Evolutionary conservation across 495 filamentous ascomycete genomes (phyloP), one percentile per base, ranked within the genome.

Genomic region (Lasiosphaeria hispida): DNA sequence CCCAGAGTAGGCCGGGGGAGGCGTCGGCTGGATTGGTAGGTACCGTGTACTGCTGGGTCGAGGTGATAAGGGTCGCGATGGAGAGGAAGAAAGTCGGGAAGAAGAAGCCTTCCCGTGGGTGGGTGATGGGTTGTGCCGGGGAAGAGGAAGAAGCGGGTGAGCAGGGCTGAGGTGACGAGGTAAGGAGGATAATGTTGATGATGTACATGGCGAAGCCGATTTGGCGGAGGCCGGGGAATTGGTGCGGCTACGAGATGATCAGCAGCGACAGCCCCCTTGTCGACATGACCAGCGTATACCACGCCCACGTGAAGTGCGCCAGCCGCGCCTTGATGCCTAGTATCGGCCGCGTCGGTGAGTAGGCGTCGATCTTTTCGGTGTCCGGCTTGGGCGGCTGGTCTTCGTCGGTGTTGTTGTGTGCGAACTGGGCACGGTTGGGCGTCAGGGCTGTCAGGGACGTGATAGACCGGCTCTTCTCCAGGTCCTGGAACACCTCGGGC

Each of bases 301-400:
- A 88, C 17, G 85, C 85, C 84, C 85, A 88, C 18, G 86, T 89
- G 69, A 88, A 88, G 67, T 88, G 86, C 34, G 77, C 76, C 9
- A 88, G 73, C 3, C 86, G 77, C 6, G 41, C 1, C 4, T 60
- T 63, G 33, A 71, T n/a, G 10, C 48, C 30, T 3, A 72, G 61
- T 4, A 0, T 58, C 54, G 0, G 47, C 59, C n/a, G 61, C 15
- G 10, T n/a, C n/a, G 58, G 48, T n/a, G n/a, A n/a, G n/a, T n/a
- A n/a, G n/a, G n/a, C n/a, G n/a, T n/a, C n/a, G n/a, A n/a, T n/a
- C n/a, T n/a, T n/a, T n/a, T n/a, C n/a, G n/a, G n/a, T n/a, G n/a
- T n/a, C n/a, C n/a, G n/a, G n/a, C n/a, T n/a, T n/a, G 15, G 41
- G 15, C n/a, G 15, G n/a, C 7, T 10, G 41, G 9, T 44, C 41